Base-by-base conservation (phyloP, 192 early-diverging fungal species). In the Coemansia nantahalensis region DNA sequence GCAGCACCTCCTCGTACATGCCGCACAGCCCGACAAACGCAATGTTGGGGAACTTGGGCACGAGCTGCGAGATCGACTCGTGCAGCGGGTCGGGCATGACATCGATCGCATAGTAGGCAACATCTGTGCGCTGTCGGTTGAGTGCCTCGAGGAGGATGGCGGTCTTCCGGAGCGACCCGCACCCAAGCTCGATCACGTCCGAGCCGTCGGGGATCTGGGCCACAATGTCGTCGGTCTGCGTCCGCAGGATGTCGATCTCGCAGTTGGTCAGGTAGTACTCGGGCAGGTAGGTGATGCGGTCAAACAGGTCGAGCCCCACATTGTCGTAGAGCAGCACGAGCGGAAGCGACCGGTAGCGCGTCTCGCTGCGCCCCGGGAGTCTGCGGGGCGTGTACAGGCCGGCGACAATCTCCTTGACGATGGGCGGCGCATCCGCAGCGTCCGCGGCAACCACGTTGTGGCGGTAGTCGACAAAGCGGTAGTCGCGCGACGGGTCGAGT, bases 81-180 rank as follows among this genome's bases (percentile, higher is more conserved):
- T 79, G 80, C 17, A 97, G 77, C 18, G 91, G 89, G 19, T 77
- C 51, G n/a, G 86, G 82, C 50, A 90, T 88, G 18, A 97, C 83
- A 56, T 97, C 94, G 10, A 95, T 78, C 9, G 94, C 93, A 62
- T 90, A 94, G 68, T 95, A 97, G 0, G 83, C 86, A 7, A 92
- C 67, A 21, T 79, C 77, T 30, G 76, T 68, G 32, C 80, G 72
- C 31, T 78, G 79, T 44, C 64, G 47, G 46, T 88, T 80, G 13
- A 97, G 82, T 0, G 87, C 84, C 21, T 89, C 75, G 11, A 95
- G 81, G 5, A 97, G 66, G 31, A 89, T 71, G 51, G 84, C 81
- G 4, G 93, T 94, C 62, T 97, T 97, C 51, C 92, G 82, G 67
- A 97, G 82, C 2, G 91, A 83, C 2, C 94, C 94, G 43, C 87